Conservation (phyloP, 345 rosid species). For the Turritis glabra region DNA sequence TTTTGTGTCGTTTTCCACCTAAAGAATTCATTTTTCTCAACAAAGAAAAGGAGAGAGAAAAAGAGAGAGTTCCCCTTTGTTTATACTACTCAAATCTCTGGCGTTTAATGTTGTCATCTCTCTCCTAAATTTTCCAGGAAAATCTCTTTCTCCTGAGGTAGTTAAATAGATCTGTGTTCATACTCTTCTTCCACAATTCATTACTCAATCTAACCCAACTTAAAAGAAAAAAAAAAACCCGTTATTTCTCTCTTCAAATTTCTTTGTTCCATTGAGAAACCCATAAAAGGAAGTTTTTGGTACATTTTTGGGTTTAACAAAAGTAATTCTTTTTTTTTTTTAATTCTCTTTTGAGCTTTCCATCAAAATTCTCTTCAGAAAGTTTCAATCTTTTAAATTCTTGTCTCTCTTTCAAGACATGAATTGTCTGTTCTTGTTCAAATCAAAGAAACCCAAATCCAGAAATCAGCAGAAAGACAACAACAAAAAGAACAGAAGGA, state of each 20-base stretch:
- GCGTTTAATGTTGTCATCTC: conserved; percentile 8
- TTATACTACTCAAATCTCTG: background rate
- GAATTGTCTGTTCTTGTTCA: conserved; percentile 41
- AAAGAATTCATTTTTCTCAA: background rate
- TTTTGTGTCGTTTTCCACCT: conserved; percentile 18
- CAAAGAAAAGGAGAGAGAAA: background rate
- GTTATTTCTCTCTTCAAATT: background rate
- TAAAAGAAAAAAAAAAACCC: background rate
- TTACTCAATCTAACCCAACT: background rate
- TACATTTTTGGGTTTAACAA: conserved; percentile 17
- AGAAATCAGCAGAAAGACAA: conserved; percentile 12
- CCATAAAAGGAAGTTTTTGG: background rate
- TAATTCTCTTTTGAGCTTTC: too few species aligned
- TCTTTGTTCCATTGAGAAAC: background rate
- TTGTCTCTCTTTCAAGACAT: conserved; percentile 14
- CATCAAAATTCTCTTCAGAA: conserved; percentile 4
- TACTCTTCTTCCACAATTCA: background rate
- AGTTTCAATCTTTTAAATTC: conserved; percentile 4
- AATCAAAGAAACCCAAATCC: conserved; percentile 40
- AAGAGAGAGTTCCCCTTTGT: background rate
- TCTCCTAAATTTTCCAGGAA: conserved; percentile 27
- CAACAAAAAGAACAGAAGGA: background rate
- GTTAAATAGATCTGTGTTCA: conserved; percentile 38
- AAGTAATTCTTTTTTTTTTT: background rate
- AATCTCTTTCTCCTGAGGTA: conserved; percentile 3